phyloP scores from a whole-genome alignment of 306 rosid genomes.

The Pyrus betulifolia region DNA sequence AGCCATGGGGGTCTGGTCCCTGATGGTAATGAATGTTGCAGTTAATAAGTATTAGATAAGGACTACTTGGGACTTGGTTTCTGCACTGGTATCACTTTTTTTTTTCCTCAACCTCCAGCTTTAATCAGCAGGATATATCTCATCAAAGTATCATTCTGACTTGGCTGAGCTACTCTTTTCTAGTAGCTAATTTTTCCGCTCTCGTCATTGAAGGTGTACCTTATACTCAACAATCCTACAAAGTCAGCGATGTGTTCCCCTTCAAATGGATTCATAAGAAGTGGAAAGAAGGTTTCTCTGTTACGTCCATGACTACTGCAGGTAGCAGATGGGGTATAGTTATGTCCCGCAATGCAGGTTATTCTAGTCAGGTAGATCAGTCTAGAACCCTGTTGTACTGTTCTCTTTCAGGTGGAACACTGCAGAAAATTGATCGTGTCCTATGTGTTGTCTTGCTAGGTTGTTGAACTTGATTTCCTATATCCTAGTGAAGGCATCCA shows the following conservation, averaged over 20 bases:
- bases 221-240: slow-evolving; percentile 44
- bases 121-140: not conserved
- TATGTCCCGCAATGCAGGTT: slow-evolving; percentile 40
- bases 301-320: slow-evolving; percentile 39
- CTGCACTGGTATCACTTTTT: not conserved
- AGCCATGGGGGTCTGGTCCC: not conserved
- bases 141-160: not conserved
- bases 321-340: slow-evolving; percentile 43
- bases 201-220: slow-evolving; percentile 24
- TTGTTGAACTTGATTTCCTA: slow-evolving; percentile 38
- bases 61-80: not conserved
- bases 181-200: not conserved
- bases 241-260: slow-evolving; percentile 42
- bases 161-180: not conserved
- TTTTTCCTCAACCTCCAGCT: not conserved
- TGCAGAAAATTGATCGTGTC: slow-evolving; percentile 2
- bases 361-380: slow-evolving; percentile 29
- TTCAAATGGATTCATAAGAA: slow-evolving; percentile 43
- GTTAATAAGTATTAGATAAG: not conserved
- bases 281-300: slow-evolving; percentile 44
- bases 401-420: not conserved
- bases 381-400: not conserved
- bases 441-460: slow-evolving; percentile 15
- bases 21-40: not conserved
- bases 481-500: slow-evolving; percentile 46